Conservation (phyloP, 2,329 filamentous ascomycete genomes). For the Cladophialophora immunda region DNA sequence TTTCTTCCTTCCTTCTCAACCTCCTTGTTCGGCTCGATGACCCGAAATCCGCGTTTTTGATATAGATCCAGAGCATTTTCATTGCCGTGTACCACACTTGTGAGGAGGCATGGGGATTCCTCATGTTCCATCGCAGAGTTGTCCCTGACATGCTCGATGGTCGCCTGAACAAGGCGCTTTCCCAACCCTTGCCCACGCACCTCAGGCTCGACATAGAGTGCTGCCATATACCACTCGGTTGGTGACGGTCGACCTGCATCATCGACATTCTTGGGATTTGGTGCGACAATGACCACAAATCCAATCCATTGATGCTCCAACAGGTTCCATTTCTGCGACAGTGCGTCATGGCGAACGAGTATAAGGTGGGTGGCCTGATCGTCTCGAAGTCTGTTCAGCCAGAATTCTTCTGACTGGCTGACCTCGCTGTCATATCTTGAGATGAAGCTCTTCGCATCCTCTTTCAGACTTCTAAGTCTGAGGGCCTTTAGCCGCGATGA, state of each 20-base stretch:
- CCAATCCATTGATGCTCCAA: slow-evolving; percentile 44
- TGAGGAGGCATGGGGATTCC: slow-evolving; percentile 15
- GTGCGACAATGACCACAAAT: slow-evolving; percentile 44
- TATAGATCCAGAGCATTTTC: slow-evolving; percentile 34
- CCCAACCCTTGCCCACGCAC: slow-evolving; percentile 34
- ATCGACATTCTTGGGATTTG: slow-evolving; percentile 12
- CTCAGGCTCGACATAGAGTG: slow-evolving; percentile 29
- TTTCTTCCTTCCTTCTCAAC: slow-evolving; percentile 32
- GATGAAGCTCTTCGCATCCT: slow-evolving; percentile 44
- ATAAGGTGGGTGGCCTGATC: slow-evolving; percentile 43
- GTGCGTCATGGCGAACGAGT: slow-evolving; percentile 32
- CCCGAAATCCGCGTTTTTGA: slow-evolving; percentile 32
- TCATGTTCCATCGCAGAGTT: neutral
- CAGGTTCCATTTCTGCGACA: slow-evolving; percentile 6
- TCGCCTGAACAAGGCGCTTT: slow-evolving; percentile 29
- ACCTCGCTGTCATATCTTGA: slow-evolving; percentile 45
- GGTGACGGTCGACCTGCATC: neutral
- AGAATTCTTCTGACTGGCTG: slow-evolving; percentile 41
- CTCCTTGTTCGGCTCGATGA: slow-evolving; percentile 26
- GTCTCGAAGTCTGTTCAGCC: slow-evolving; percentile 44
- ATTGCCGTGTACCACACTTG: slow-evolving; percentile 33
- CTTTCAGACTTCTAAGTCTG: slow-evolving; percentile 43
- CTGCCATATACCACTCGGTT: slow-evolving; percentile 29
- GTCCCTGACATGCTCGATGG: slow-evolving; percentile 27
- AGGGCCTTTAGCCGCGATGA: slow-evolving; percentile 36